These are phyloP conservation scores for Ophiostoma sp. DNA, from an alignment of 2,329 filamentous ascomycete genomes.

Conservation along the genomic window DNA sequence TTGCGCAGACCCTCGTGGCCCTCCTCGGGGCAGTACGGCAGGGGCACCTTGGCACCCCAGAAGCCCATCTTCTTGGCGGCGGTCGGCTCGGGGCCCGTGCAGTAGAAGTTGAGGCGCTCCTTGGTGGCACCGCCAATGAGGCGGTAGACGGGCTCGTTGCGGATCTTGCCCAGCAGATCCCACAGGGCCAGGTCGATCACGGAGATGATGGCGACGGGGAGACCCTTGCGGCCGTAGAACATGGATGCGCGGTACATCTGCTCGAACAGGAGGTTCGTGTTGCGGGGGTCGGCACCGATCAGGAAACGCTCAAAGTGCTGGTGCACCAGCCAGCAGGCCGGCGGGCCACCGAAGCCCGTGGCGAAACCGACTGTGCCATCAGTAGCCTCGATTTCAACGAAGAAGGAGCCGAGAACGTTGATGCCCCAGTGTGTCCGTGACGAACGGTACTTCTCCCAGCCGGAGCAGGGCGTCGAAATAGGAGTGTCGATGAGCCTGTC, in stretches of 20 bases:
- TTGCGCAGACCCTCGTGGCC: constrained; percentile 78
- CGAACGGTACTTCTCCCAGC: constrained; percentile 82
- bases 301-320: constrained; percentile 94
- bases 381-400: constrained; percentile 82
- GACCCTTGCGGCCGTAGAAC: constrained; percentile 94
- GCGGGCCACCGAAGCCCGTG: constrained; percentile 89
- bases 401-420: constrained; percentile 90
- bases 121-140: constrained; percentile 89
- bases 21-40: constrained; percentile 88
- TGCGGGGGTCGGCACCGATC: constrained; percentile 81
- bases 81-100: constrained; percentile 81
- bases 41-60: constrained; percentile 83
- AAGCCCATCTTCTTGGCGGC: constrained; percentile 85
- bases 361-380: constrained; percentile 94
- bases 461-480: constrained; percentile 89
- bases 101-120: constrained; percentile 86
- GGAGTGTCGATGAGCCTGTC: constrained; percentile 86
- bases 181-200: constrained; percentile 91
- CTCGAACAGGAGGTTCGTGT: constrained; percentile 90
- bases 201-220: constrained; percentile 87
- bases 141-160: constrained; percentile 91
- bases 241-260: constrained; percentile 95
- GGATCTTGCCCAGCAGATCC: constrained; percentile 88
- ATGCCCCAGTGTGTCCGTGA: constrained; percentile 94
- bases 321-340: constrained; percentile 89